Evolutionary conservation across 768 basidiomycete species (phyloP), one percentile per base, ranked within the genome.

Genomic region (Pleurotus pulmonarius): DNA sequence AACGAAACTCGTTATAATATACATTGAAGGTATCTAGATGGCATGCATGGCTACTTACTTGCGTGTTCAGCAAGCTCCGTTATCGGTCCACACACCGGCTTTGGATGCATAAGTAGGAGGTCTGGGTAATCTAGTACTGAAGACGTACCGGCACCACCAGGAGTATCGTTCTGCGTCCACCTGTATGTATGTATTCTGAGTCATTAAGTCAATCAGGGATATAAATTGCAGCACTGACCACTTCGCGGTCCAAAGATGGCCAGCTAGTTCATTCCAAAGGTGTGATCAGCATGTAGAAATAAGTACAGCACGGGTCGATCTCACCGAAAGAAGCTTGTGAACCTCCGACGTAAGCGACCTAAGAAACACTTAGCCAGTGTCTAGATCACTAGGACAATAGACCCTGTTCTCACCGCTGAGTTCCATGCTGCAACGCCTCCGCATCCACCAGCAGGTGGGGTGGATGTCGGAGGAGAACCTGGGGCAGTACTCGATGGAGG

Each of bases 131-230:
- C 6, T 8, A 26, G 46, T 24, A 56, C 3, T 24, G 11, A 38
- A 34, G n/a, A 67, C 76, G 56, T 59, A 80, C 80, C 77, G 51
- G 74, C 49, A 5, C 75, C 77, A 58, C 82, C 82, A 12, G 83
- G 84, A 44, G 70, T 76, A 58, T 87, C 83, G 22, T 71, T 77
- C 60, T 81, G 69, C 5, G 83, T 83, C 84, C 83, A 85, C 69
- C 69, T 68, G 41, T 46, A 25, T 68, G 41, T 46, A 25, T 26
- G 25, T 29, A 34, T 34, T 34, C 3, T 34, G 29, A 34, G 39
- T 58, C 13, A 57, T 52, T 12, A 46, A 24, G 39, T 39, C 11
- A 24, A 15, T 38, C 15, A 24, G 1, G 25, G 13, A 51, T 24
- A 38, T 2, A 41, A 6, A 47, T 26, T 25, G 40, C 2, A 24